These are phyloP conservation scores for Rhizoclosmatium globosum DNA, from an alignment of 192 early-diverging fungal genomes.

Conservation along the genomic window DNA sequence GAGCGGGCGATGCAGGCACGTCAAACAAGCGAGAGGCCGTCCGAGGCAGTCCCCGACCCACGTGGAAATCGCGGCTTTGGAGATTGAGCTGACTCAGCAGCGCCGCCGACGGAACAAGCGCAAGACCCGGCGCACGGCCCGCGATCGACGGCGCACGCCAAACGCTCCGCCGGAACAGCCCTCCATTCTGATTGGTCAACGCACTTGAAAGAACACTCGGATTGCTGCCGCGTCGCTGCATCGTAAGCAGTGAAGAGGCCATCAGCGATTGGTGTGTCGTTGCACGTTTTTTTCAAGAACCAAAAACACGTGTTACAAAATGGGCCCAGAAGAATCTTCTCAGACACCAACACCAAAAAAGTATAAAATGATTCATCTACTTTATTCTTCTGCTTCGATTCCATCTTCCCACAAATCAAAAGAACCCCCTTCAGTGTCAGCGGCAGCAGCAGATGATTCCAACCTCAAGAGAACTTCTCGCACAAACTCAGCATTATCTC, in stretches of 20 bases:
- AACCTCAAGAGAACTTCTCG: too few species aligned
- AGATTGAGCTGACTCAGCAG: not conserved
- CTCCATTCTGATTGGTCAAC: too few species aligned
- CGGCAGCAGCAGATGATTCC: too few species aligned
- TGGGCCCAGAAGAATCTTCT: too few species aligned
- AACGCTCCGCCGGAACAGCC: not conserved
- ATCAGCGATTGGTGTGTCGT: not conserved
- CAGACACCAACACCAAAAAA: too few species aligned
- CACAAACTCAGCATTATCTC: too few species aligned
- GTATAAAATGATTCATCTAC: not conserved
- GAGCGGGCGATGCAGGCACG: not conserved
- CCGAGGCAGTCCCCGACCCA: not conserved
- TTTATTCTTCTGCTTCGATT: not conserved
- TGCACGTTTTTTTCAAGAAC: not conserved
- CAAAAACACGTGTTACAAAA: not conserved
- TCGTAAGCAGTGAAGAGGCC: not conserved
- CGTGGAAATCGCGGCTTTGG: not conserved
- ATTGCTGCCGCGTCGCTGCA: not conserved
- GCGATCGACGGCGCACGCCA: not conserved
- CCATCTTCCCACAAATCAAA: not conserved
- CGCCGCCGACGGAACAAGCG: not conserved
- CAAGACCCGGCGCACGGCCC: not conserved
- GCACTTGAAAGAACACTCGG: not conserved
- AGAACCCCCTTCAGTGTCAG: not conserved
- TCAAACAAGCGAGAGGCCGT: not conserved